phyloP scores from a whole-genome alignment of 192 early-diverging fungal genomes.

The Allomyces javanicus region DNA sequence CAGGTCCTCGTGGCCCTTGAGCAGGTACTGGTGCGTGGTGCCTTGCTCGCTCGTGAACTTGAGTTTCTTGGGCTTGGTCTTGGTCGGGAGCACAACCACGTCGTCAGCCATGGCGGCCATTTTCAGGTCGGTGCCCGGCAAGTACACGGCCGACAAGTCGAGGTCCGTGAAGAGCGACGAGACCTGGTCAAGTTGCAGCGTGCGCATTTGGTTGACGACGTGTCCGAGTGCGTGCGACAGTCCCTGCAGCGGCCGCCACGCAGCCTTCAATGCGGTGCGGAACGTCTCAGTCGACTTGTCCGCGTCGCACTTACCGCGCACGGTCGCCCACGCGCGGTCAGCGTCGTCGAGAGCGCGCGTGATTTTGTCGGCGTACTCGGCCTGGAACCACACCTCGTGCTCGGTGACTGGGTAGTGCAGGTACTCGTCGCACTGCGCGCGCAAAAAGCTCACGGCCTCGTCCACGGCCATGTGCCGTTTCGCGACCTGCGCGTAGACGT shows the following conservation, averaged over 20 bases:
- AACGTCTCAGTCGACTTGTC: conserved; percentile 13
- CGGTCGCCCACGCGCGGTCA: conserved; percentile 1
- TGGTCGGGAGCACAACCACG: conserved; percentile 49
- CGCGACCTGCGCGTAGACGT: conserved; percentile 31
- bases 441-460: conserved; percentile 29
- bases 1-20: conserved; percentile 85
- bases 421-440: neutral
- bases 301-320: too few relatives aligned
- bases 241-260: conserved; percentile 3
- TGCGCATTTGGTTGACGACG: conserved; percentile 30
- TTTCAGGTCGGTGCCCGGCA: conserved; percentile 8
- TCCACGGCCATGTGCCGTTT: conserved; percentile 31
- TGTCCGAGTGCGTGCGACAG: conserved; percentile 27
- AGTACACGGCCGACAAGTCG: conserved; percentile 23
- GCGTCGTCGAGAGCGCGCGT: conserved; percentile 29
- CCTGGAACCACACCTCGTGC: conserved; percentile 13
- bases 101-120: conserved; percentile 29
- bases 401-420: conserved; percentile 3
- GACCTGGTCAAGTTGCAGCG: conserved; percentile 29
- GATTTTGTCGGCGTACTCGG: conserved; percentile 18
- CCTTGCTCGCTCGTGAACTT: conserved; percentile 36
- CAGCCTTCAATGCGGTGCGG: neutral
- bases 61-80: conserved; percentile 83
- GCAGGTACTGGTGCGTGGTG: conserved; percentile 42
- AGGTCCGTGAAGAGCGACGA: conserved; percentile 21